Evolutionary conservation across 2,329 filamentous ascomycete species (phyloP).

Genomic region (Pestalotiopsis sp.): DNA sequence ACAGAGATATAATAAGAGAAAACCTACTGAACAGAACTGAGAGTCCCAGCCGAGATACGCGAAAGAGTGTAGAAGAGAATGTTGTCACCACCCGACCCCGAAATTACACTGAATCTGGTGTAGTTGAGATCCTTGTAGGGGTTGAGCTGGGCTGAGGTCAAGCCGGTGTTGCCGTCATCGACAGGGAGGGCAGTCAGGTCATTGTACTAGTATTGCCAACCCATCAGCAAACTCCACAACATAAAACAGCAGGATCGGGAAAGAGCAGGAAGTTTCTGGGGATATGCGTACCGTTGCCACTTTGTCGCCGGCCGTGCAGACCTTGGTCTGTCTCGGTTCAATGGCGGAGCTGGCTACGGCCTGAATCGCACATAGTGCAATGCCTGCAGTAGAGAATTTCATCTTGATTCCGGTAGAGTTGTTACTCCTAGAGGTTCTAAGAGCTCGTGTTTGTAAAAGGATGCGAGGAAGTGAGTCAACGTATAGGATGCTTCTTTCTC

Average conservation of each 20-base stretch:
- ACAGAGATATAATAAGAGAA: too few relatives aligned
- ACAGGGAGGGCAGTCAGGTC: not conserved
- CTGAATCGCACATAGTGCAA: not conserved
- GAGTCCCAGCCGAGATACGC: too few relatives aligned
- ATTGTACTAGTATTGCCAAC: not conserved
- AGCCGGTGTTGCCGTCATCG: conserved; percentile 2
- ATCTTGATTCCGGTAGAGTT: not conserved
- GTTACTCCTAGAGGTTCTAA: too few relatives aligned
- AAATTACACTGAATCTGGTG: not conserved
- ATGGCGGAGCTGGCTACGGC: not conserved
- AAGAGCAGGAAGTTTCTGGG: not conserved
- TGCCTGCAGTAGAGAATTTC: not conserved
- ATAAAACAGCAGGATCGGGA: not conserved
- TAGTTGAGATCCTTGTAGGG: not conserved
- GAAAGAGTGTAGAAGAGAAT: not conserved
- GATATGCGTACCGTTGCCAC: not conserved
- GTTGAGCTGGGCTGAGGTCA: not conserved
- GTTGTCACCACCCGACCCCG: not conserved
- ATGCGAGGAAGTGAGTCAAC: too few relatives aligned
- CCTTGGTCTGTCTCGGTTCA: not conserved
- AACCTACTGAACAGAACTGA: too few relatives aligned
- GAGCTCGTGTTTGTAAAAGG: too few relatives aligned
- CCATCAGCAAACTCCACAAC: not conserved
- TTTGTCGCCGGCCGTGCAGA: not conserved
- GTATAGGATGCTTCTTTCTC: too few relatives aligned